Conservation (phyloP, 495 filamentous ascomycete species). For the Annulohypoxylon nitens region DNA sequence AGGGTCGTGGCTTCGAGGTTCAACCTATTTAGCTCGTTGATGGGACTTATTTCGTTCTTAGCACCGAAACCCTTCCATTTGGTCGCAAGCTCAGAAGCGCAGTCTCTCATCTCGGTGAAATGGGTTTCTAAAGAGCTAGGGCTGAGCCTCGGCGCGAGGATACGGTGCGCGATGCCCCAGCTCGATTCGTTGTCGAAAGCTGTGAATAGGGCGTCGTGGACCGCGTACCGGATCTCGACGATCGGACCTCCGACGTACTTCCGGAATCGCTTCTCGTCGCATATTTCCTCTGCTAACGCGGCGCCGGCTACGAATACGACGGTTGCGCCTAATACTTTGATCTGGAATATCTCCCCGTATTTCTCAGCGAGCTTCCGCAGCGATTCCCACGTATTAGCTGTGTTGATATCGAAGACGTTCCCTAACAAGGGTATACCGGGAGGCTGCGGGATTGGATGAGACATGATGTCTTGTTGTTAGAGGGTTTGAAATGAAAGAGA, state of each 20-base stretch:
- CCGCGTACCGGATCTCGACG: slow-evolving; percentile 68
- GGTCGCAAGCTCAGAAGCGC: slow-evolving; percentile 72
- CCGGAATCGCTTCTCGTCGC: slow-evolving; percentile 75
- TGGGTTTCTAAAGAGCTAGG: slow-evolving; percentile 69
- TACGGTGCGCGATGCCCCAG: slow-evolving; percentile 80
- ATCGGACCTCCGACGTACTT: slow-evolving; percentile 70
- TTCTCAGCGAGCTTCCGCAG: slow-evolving; percentile 73
- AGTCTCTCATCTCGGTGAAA: slow-evolving; percentile 76
- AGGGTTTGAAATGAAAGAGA: not conserved
- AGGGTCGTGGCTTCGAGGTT: slow-evolving; percentile 77
- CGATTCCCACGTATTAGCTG: slow-evolving; percentile 71
- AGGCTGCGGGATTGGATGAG: slow-evolving; percentile 71
- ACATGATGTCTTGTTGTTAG: slow-evolving; percentile 48
- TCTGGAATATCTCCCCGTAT: slow-evolving; percentile 80
- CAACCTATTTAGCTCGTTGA: slow-evolving; percentile 77
- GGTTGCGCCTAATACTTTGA: slow-evolving; percentile 62
- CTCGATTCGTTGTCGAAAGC: slow-evolving; percentile 72
- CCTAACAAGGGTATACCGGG: slow-evolving; percentile 76
- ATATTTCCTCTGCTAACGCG: slow-evolving; percentile 73
- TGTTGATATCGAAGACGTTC: slow-evolving; percentile 74
- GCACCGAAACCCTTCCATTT: slow-evolving; percentile 75
- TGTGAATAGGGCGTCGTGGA: slow-evolving; percentile 77
- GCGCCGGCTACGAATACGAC: slow-evolving; percentile 63
- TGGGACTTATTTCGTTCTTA: slow-evolving; percentile 64
- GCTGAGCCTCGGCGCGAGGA: slow-evolving; percentile 75